phyloP scores from a whole-genome alignment of 2,329 filamentous ascomycete species.

The Daldinia eschscholtzii region DNA sequence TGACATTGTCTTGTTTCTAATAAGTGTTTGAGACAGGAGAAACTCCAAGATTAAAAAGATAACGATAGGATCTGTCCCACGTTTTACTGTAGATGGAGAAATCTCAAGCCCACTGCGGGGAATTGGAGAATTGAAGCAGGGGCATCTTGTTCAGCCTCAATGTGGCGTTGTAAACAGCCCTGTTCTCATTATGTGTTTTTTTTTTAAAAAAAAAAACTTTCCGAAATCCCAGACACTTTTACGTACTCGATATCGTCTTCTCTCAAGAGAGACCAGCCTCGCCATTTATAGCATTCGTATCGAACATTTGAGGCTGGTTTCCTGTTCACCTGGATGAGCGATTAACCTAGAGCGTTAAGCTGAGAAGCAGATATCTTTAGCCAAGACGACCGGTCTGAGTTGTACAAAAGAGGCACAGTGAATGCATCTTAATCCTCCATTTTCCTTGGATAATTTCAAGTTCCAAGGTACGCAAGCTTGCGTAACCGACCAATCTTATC shows the following conservation, averaged over 20 bases:
- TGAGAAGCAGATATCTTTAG: not conserved
- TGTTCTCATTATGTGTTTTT: too few relatives aligned
- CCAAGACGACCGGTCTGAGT: not conserved
- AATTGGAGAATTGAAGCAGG: not conserved
- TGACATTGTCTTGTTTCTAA: not conserved
- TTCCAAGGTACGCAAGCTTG: conserved; percentile 1
- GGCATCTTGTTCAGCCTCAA: not conserved
- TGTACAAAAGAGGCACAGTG: conserved; percentile 11
- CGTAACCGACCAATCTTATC: not conserved
- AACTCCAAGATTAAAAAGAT: not conserved
- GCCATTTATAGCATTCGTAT: not conserved
- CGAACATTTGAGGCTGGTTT: not conserved
- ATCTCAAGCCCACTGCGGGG: not conserved
- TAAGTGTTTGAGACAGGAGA: not conserved
- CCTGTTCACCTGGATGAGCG: not conserved
- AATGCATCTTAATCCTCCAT: not conserved
- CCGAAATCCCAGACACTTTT: not conserved
- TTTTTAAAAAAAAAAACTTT: too few relatives aligned
- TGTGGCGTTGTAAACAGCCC: not conserved
- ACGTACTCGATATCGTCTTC: not conserved
- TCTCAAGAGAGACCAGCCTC: not conserved
- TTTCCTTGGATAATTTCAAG: conserved; percentile 4
- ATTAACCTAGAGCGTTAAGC: not conserved
- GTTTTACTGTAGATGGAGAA: not conserved
- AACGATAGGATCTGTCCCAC: not conserved